Base-by-base conservation (phyloP, 2,329 filamentous ascomycete species). In the Cercospora sesami region DNA sequence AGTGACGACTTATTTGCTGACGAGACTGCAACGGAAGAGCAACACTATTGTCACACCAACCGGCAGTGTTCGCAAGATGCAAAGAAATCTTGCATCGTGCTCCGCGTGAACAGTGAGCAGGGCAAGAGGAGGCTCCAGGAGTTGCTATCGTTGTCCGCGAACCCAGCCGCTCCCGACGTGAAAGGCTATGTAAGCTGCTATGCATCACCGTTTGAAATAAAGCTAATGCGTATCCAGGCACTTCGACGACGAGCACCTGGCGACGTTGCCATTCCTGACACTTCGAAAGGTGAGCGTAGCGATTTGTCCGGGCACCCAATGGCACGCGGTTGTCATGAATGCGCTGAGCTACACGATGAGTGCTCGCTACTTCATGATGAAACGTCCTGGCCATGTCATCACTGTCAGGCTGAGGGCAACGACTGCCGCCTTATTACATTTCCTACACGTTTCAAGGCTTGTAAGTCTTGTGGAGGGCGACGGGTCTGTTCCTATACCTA, bases 341-440 rank as follows among this genome's bases (percentile, higher is more conserved):
- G 69, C 39, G 65, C 51, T 10, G 39, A 45, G 7, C 42, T 65
- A 21, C 51, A 53, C 18, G 59, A 64, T 10, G 58, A 72, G 5
- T 82, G 81, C 66, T 76, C 78, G 0, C 72, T 82, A 4, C 60
- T 80, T 12, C 70, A 78, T 4, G 71, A 79, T 62, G 76, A 76
- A 14, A 67, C 69, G 3, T 61, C 67, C 1, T 82, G 80, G 70
- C 81, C 80, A 3, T 82, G 81, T 69, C 48, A 73, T 9, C 69
- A 69, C 14, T 82, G 81, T 64, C 64, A 55, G 5, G 74, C 74
- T 2, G 73, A 77, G 42, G 71, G 69, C 4, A 59, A 75, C 14
- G 77, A 79, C 14, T 82, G 81, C 66, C 76, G 80, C 16, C 72
- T 80, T 1, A 75, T 79, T 39, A 73, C 72, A 4, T 62, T 75